Percentiles rank a stretch among this genome's conserved stretches.
Conservation (phyloP, 1,139 yeast genomes). For the Yamadazyma taylorii region DNA sequence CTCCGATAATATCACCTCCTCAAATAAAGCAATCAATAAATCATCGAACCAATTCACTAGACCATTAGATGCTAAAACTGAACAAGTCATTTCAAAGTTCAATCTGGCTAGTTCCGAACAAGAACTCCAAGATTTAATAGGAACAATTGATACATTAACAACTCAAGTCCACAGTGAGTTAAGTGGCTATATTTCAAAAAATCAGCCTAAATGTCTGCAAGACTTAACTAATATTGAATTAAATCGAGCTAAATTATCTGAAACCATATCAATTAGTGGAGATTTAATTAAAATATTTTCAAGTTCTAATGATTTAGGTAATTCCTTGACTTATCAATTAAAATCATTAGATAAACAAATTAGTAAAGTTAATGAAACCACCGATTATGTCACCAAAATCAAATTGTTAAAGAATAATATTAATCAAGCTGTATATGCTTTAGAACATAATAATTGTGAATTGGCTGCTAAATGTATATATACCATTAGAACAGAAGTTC, state of each 20-base stretch:
- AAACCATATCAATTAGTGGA: slow-evolving; percentile 39
- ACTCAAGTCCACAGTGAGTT: slow-evolving; percentile 25
- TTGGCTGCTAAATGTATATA: slow-evolving; percentile 66
- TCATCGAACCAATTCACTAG: too few relatives aligned
- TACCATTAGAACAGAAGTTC: slow-evolving; percentile 51
- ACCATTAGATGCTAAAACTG: not conserved
- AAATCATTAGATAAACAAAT: slow-evolving; percentile 71
- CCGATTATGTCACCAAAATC: slow-evolving; percentile 64
- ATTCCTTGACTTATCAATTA: slow-evolving; percentile 66
- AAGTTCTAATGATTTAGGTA: slow-evolving; percentile 65
- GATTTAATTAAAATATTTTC: slow-evolving; percentile 53
- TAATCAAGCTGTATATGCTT: slow-evolving; percentile 65
- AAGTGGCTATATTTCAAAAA: slow-evolving; percentile 24
- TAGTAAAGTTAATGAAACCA: slow-evolving; percentile 62
- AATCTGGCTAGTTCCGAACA: slow-evolving; percentile 14
- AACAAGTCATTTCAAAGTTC: slow-evolving; percentile 5
- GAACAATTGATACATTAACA: slow-evolving; percentile 10
- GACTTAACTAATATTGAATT: slow-evolving; percentile 40
- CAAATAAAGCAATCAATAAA: too few relatives aligned
- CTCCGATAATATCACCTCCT: too few relatives aligned
- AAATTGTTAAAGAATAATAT: slow-evolving; percentile 63
- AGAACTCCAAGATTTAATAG: slow-evolving; percentile 11
- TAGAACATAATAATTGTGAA: slow-evolving; percentile 69
- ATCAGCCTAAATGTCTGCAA: slow-evolving; percentile 34
- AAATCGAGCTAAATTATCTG: slow-evolving; percentile 36